phyloP scores from a whole-genome alignment of 805 yeast species.

The Henningerozyma blattae region DNA sequence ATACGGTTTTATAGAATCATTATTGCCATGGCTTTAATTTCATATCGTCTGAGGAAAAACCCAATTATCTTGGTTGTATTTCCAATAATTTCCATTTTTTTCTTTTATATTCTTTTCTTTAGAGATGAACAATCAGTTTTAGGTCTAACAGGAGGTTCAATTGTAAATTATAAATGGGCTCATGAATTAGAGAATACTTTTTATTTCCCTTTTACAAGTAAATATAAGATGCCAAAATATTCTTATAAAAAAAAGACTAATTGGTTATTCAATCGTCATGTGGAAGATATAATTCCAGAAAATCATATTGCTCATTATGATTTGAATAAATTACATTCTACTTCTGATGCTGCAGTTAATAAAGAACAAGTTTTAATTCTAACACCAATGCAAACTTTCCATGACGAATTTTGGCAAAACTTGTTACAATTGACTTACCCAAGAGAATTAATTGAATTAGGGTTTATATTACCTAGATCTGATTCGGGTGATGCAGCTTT shows the following conservation, averaged over 20 bases:
- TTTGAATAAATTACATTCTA: conserved; percentile 63
- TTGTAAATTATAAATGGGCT: conserved; percentile 24
- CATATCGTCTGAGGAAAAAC: conserved; percentile 14
- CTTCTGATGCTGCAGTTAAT: conserved; percentile 60
- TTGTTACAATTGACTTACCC: conserved; percentile 68
- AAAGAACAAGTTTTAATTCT: conserved; percentile 75
- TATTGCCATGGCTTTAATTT: not conserved
- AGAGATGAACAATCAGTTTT: conserved; percentile 12
- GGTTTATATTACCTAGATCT: conserved; percentile 81
- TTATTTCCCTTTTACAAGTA: conserved; percentile 24
- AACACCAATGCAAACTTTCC: conserved; percentile 83
- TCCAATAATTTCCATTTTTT: conserved; percentile 13
- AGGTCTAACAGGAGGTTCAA: conserved; percentile 15
- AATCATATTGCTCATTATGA: conserved; percentile 77
- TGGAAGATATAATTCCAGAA: conserved; percentile 46
- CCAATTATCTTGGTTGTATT: conserved; percentile 14
- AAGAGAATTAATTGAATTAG: conserved; percentile 72
- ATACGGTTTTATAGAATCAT: not conserved
- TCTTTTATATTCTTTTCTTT: conserved; percentile 14
- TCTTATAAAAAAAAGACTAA: conserved; percentile 28
- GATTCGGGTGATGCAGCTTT: conserved; percentile 74
- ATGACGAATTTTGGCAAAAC: conserved; percentile 82
- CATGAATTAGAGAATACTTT: conserved; percentile 25
- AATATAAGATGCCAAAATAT: conserved; percentile 32
- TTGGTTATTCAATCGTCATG: conserved; percentile 37